Evolutionary conservation across 305 asterid species (phyloP), one percentile per base, ranked within the genome.

Genomic region (Rubia peregrina): DNA sequence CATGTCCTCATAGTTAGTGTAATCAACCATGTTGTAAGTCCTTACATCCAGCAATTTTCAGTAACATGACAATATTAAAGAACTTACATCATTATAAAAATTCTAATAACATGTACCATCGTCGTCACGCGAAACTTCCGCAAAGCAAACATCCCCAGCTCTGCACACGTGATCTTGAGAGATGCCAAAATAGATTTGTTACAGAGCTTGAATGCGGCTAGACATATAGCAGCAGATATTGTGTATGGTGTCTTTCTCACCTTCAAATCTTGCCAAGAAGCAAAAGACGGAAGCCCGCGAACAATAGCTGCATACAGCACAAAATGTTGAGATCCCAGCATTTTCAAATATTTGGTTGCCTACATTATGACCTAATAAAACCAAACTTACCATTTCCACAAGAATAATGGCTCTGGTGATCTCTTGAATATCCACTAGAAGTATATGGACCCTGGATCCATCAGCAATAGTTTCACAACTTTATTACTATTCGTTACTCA

Each of bases 211-310:
- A 42, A 79, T 16, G n/a, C 2, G 59, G 59, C 17, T 51, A 51
- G n/a, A 71, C 65, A 68, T 42, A 62, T 10, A 9, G 10, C 57
- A 36, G 62, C 46, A 40, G 6, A 19, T 51, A 14, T 11, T 1
- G 13, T 65, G 40, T 53, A 13, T 66, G 33, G 57, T 48, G 49
- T 10, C 13, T 41, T 60, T 55, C 83, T 75, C 77, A 92, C 99
- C 98, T 95, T 95, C 85, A 95, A 77, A 85, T 95, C 97, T 80
- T 95, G 99, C 99, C 99, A 95, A 56, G 99, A 95, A 65, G 99
- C 99, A 76, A 98, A 95, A 70, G 98, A 92, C 67, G 99, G 99
- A 78, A 95, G 98, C 59, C 96, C 94, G 48, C 96, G 97, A 6
- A 95, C 90, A 75, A 95, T 75, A 78, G 90, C 99, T 95, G 94